Percentiles rank a stretch among this genome's conserved stretches.
These are phyloP conservation scores for Ceratobasidium sp. DNA, from an alignment of 1,284 basidiomycete genomes.

Conservation along the genomic window DNA sequence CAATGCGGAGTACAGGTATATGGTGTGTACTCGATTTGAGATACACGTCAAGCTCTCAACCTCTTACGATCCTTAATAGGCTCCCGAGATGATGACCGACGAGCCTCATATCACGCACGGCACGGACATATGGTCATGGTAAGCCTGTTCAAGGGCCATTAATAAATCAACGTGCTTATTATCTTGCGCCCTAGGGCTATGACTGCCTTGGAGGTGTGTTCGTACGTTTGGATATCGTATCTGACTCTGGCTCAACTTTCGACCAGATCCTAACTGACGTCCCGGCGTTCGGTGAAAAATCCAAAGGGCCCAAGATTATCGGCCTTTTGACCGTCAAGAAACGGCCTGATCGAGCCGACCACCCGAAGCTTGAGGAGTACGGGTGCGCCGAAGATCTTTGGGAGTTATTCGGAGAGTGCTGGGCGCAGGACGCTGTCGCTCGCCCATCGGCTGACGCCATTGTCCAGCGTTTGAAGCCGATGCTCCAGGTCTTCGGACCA, in stretches of 20 bases:
- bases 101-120: constrained; percentile 22
- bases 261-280: constrained; percentile 36
- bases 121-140: constrained; percentile 43
- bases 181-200: constrained; percentile 25
- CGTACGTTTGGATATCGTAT: neutral
- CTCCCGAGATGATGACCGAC: constrained; percentile 31
- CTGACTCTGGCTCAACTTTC: neutral
- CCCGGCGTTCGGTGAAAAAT: constrained; percentile 27
- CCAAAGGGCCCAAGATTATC: constrained; percentile 22
- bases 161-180: too few relatives aligned
- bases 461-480: neutral
- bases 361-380: constrained; percentile 37
- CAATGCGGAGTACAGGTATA: constrained; percentile 41
- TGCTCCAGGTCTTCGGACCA: constrained; percentile 11
- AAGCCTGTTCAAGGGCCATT: too few relatives aligned
- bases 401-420: constrained; percentile 35
- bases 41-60: neutral
- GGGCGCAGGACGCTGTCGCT: constrained; percentile 5
- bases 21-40: neutral
- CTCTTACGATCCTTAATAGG: neutral
- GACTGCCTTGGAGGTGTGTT: constrained; percentile 31
- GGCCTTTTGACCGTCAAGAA: neutral
- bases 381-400: constrained; percentile 20
- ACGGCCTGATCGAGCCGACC: constrained; percentile 15
- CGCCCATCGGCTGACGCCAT: constrained; percentile 25